Conservation (phyloP, 345 rosid species). For the Cardamine chenopodiifolia region DNA sequence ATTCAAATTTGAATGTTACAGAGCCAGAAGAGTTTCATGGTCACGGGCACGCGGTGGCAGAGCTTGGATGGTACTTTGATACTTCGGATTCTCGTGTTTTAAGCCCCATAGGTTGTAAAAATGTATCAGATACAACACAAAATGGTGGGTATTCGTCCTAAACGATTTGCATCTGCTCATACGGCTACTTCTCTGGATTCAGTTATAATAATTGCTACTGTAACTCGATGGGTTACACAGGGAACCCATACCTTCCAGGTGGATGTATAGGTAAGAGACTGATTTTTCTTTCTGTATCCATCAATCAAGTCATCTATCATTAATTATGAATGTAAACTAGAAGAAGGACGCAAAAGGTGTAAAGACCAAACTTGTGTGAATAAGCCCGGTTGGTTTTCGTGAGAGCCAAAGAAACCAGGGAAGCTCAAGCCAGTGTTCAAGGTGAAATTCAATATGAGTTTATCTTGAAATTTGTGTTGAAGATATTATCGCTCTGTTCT, state of each 20-base stretch:
- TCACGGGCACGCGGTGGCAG: slow-evolving; percentile 25
- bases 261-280: slow-evolving; percentile 33
- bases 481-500: not conserved
- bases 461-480: not conserved
- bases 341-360: not conserved
- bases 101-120: not conserved
- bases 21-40: slow-evolving; percentile 29
- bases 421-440: slow-evolving; percentile 38
- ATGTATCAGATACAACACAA: slow-evolving; percentile 5
- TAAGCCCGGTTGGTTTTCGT: not conserved
- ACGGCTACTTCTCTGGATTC: slow-evolving; percentile 35
- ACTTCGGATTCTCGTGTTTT: slow-evolving; percentile 20
- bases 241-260: slow-evolving; percentile 38
- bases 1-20: slow-evolving; percentile 25
- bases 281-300: too few relatives aligned
- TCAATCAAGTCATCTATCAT: too few relatives aligned
- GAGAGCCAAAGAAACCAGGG: slow-evolving; percentile 14
- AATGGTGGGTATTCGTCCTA: not conserved
- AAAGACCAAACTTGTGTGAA: slow-evolving; percentile 26
- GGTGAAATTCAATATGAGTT: not conserved
- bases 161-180: slow-evolving; percentile 15
- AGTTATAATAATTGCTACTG: slow-evolving; percentile 33
- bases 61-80: slow-evolving; percentile 43
- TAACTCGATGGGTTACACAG: slow-evolving; percentile 28
- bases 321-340: not conserved